These are phyloP conservation scores for Crepidotus variabilis DNA, from an alignment of 768 basidiomycete genomes.

Conservation along the genomic window DNA sequence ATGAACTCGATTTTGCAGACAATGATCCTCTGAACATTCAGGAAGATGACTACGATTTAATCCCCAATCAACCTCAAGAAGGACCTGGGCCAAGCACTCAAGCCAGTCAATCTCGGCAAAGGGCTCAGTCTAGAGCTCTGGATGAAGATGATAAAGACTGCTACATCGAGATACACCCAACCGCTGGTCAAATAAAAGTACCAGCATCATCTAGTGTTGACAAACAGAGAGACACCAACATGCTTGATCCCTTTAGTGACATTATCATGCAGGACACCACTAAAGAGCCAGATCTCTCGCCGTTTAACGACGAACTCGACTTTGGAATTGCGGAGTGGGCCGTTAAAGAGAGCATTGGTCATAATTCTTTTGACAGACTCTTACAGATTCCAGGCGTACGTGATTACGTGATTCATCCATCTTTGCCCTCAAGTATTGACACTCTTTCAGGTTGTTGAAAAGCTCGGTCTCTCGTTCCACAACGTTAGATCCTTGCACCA, in stretches of 20 bases:
- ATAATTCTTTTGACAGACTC: conserved; percentile 23
- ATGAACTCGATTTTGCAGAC: background rate
- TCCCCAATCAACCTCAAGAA: background rate
- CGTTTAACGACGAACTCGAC: conserved; percentile 22
- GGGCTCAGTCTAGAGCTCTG: background rate
- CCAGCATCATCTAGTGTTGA: background rate
- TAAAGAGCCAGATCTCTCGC: conserved; percentile 9
- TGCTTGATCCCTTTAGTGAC: background rate
- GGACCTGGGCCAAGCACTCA: background rate
- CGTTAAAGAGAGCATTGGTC: conserved; percentile 18
- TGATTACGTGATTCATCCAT: background rate
- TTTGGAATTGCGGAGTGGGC: conserved; percentile 26
- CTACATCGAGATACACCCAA: background rate
- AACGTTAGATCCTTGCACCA: conserved; percentile 13
- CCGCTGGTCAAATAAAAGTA: background rate
- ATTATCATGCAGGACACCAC: background rate
- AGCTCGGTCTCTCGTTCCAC: conserved; percentile 18
- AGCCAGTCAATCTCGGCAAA: background rate
- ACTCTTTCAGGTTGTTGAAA: conserved; percentile 15
- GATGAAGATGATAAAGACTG: conserved; percentile 11
- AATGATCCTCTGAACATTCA: background rate
- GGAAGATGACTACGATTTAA: background rate
- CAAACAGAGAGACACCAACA: conserved; percentile 5
- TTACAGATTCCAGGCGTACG: conserved; percentile 23
- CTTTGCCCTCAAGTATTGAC: conserved; percentile 3